Base-by-base conservation (phyloP, 78 protist genomes). In the Speleostelium caveatum region DNA sequence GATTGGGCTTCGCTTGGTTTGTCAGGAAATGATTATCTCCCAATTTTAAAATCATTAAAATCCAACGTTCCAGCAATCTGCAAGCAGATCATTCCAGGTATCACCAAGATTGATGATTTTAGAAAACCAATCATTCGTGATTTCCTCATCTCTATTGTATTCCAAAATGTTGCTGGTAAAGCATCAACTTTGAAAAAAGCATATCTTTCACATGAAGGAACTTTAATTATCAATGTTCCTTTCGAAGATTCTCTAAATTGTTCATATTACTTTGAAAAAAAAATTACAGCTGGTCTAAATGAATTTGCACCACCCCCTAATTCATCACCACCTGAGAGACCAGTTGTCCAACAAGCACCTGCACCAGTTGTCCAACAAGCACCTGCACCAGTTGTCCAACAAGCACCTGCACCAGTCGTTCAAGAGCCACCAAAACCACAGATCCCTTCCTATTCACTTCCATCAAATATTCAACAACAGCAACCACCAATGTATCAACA, bases 191-290 rank as follows among this genome's bases (percentile, higher is more conserved):
- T 36, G 19, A 83, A 83, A 45, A 67, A 42, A 42, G 77, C 79
- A 0, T 30, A 26, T 30, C 60, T 83, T 7, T 33, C 79, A 8
- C 42, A 61, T 33, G 91, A 83, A 28, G 91, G 91, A n/a, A 24
- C 67, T n/a, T 26, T 83, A 1, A 59, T 83, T 1, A 39, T 83
- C 19, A 62, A 21, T 49, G 66, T 69, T 8, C 75, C 91, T 10
- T 69, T 83, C 41, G 91, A 83, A 45, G 91, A 83, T 59, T 61
- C 77, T 4, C 24, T 83, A 36, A 83, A 83, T 59, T 83, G 91
- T 58, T 83, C 91, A 1, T 83, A 83, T 41, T 83, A 83, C 32
- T 42, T 83, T 30, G 91, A 83, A 41, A 83, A 83, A 75, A 83
- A 83, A 61, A 83, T 83, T 5, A 83, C 91, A 7, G 5, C 71